Percentiles rank a stretch among this genome's conserved stretches.
phyloP scores from a whole-genome alignment of 768 basidiomycete genomes.

The Boletellus sp. region DNA sequence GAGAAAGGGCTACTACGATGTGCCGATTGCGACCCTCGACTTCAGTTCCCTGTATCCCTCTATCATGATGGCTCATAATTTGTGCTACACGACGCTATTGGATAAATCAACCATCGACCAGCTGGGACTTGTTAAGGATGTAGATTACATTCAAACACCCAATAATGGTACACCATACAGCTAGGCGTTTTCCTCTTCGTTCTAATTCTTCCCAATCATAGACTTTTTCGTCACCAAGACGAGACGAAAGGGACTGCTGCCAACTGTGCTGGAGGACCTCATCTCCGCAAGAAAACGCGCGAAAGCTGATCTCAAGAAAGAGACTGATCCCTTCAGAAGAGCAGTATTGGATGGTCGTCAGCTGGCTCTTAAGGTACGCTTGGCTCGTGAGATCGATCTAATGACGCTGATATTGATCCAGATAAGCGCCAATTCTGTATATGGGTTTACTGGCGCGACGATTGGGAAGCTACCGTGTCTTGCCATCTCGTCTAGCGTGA shows the following conservation, averaged over 20 bases:
- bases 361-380: constrained; percentile 81
- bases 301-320: constrained; percentile 93
- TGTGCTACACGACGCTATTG: constrained; percentile 96
- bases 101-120: constrained; percentile 77
- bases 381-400: not conserved
- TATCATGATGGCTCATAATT: constrained; percentile 99
- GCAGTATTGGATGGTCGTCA: constrained; percentile 97
- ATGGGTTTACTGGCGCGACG: constrained; percentile 98
- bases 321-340: constrained; percentile 94
- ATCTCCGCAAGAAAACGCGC: constrained; percentile 92
- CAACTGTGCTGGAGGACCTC: constrained; percentile 89
- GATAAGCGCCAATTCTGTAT: constrained; percentile 99
- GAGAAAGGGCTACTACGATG: constrained; percentile 91
- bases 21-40: constrained; percentile 96
- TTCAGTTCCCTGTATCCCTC: constrained; percentile 98
- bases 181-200: not conserved
- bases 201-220: constrained; percentile 29
- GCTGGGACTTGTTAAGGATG: constrained; percentile 71
- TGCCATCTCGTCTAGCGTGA: constrained; percentile 91
- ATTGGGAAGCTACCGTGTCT: constrained; percentile 96
- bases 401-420: constrained; percentile 31
- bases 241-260: constrained; percentile 83
- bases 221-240: constrained; percentile 79
- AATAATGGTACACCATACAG: constrained; percentile 69
- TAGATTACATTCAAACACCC: constrained; percentile 92